phyloP scores from a whole-genome alignment of 2,329 filamentous ascomycete genomes.

The Verticillium klebahnii region DNA sequence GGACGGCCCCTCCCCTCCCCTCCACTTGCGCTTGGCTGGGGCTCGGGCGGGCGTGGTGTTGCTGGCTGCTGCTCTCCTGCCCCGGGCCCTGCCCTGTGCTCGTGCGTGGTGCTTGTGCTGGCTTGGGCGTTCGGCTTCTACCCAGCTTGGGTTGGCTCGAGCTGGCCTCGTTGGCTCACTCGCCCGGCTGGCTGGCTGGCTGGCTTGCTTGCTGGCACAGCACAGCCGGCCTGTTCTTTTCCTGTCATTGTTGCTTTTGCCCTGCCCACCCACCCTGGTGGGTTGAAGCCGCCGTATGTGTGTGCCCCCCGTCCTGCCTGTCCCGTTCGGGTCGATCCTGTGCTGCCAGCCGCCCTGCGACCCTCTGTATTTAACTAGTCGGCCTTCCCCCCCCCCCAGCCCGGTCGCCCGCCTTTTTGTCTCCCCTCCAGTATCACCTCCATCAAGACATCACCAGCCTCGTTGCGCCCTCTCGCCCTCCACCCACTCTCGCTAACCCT shows the following conservation, averaged over 20 bases:
- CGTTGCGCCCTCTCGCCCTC: conserved; percentile 7
- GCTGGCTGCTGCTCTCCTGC: not conserved
- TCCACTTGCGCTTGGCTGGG: not conserved
- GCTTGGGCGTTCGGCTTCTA: not conserved
- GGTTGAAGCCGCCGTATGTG: not conserved
- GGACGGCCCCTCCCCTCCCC: not conserved
- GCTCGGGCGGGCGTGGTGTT: not conserved
- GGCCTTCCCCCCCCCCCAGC: conserved; percentile 32
- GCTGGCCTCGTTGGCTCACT: not conserved
- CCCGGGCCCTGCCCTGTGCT: not conserved
- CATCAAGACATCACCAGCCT: conserved; percentile 11
- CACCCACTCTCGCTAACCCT: conserved; percentile 24
- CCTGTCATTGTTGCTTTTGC: not conserved
- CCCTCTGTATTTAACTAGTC: conserved; percentile 24
- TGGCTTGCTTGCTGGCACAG: not conserved
- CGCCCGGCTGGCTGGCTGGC: not conserved
- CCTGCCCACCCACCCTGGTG: not conserved
- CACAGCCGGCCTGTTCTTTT: not conserved
- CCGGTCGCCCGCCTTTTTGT: conserved; percentile 28
- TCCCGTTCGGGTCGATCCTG: not conserved
- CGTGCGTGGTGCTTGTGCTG: too few species aligned
- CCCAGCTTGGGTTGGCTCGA: not conserved
- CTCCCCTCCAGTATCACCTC: conserved; percentile 21
- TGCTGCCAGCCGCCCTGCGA: not conserved
- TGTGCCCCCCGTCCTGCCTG: not conserved